Conservation (phyloP, 2,329 filamentous ascomycete genomes). For the Teratosphaeria gauchensis region DNA sequence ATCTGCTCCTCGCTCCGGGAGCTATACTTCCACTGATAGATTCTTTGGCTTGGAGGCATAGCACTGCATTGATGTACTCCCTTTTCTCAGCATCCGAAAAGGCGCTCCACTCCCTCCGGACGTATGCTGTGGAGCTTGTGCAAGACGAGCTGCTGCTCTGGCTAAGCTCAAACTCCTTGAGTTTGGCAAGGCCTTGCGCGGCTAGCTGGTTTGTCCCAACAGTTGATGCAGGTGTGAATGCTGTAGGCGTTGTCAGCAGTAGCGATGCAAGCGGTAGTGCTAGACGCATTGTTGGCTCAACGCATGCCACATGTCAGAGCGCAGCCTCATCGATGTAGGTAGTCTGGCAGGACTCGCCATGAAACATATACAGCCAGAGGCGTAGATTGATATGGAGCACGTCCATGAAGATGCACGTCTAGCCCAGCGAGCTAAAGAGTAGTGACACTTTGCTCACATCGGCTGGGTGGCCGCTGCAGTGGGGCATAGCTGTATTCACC, state of each 20-base stretch:
- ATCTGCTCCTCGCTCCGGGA: constrained; percentile 19
- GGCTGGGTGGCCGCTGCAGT: too few relatives aligned
- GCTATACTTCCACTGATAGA: constrained; percentile 8
- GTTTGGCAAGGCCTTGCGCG: not conserved
- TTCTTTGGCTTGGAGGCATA: constrained; percentile 20
- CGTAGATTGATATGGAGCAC: too few relatives aligned
- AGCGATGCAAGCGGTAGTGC: not conserved
- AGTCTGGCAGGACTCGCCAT: too few relatives aligned
- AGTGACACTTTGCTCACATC: too few relatives aligned
- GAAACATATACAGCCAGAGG: too few relatives aligned
- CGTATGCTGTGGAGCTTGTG: not conserved
- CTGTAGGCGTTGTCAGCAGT: not conserved
- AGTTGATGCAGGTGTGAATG: not conserved
- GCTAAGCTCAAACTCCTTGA: not conserved
- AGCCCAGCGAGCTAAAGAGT: too few relatives aligned
- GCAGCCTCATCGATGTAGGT: too few relatives aligned
- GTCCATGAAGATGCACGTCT: too few relatives aligned
- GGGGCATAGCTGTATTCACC: too few relatives aligned
- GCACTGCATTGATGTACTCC: constrained; percentile 21
- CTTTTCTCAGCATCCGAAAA: constrained; percentile 17
- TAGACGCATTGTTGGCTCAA: not conserved
- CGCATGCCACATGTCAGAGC: not conserved
- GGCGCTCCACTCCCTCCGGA: constrained; percentile 35
- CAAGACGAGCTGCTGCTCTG: not conserved
- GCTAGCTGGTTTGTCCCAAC: not conserved